phyloP scores from a whole-genome alignment of 805 yeast species.

The Danielia reshetovae region DNA sequence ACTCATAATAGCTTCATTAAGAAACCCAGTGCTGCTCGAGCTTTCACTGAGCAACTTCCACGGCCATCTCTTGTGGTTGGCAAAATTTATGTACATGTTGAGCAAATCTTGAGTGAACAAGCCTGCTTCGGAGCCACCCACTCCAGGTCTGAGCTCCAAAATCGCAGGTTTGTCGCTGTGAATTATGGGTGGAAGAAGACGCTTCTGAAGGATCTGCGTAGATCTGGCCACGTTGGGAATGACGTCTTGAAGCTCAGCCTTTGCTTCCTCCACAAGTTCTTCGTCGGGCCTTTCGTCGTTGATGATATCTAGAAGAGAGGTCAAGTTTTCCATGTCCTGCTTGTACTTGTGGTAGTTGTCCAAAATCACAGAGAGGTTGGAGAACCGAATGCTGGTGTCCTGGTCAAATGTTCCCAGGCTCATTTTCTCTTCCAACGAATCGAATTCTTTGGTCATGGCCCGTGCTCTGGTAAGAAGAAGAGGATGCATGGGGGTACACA shows the following conservation, averaged over 20 bases:
- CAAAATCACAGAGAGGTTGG: conserved; percentile 27
- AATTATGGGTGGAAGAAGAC: conserved; percentile 70
- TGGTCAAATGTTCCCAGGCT: conserved; percentile 31
- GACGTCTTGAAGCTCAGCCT: conserved; percentile 48
- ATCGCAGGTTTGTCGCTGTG: conserved; percentile 75
- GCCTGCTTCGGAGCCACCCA: conserved; percentile 93
- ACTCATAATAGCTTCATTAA: conserved; percentile 67
- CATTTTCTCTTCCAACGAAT: conserved; percentile 24
- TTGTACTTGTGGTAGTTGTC: conserved; percentile 29
- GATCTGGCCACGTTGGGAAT: conserved; percentile 43
- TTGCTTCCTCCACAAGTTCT: conserved; percentile 53
- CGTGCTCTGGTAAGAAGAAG: conserved; percentile 36
- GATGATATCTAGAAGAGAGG: conserved; percentile 23
- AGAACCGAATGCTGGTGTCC: conserved; percentile 29
- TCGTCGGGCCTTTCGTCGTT: conserved; percentile 19
- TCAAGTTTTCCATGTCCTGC: conserved; percentile 22
- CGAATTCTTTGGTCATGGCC: conserved; percentile 25
- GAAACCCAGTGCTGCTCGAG: conserved; percentile 57
- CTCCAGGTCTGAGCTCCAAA: conserved; percentile 88
- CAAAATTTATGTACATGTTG: conserved; percentile 75
- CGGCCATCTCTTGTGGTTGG: conserved; percentile 65
- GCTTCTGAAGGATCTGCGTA: conserved; percentile 46
- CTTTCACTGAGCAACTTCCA: conserved; percentile 54
- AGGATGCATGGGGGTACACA: conserved; percentile 31
- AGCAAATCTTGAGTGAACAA: conserved; percentile 78